A percentile compares a stretch with the other conserved stretches of the same genome.
Evolutionary conservation across 768 basidiomycete genomes (phyloP).

Genomic region (Exidia glandulosa): DNA sequence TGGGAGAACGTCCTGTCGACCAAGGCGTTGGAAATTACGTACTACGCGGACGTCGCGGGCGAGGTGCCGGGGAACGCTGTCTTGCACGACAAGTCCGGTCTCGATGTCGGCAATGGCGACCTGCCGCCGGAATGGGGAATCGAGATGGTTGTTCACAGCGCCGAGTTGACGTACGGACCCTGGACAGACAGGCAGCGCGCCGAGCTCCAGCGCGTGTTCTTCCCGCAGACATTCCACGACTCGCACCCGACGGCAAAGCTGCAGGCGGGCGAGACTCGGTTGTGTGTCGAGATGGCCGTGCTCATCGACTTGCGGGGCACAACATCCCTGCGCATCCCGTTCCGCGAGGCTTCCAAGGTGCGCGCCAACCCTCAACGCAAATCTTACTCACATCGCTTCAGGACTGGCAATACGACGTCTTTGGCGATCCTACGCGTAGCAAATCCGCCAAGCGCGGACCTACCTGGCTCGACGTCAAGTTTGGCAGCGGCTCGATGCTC

Average conservation of each 20-base stretch:
- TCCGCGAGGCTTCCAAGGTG: constrained; percentile 69
- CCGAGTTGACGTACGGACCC: constrained; percentile 75
- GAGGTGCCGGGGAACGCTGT: constrained; percentile 32
- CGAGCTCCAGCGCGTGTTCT: constrained; percentile 71
- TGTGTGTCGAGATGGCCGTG: constrained; percentile 63
- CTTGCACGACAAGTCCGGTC: constrained; percentile 6
- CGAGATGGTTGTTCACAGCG: constrained; percentile 70
- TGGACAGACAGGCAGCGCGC: constrained; percentile 91
- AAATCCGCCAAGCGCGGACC: constrained; percentile 33
- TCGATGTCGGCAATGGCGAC: constrained; percentile 81
- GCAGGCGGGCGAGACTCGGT: constrained; percentile 49
- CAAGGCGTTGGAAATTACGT: constrained; percentile 64
- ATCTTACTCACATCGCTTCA: constrained; percentile 51
- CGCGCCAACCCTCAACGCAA: too few species aligned
- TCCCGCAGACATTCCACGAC: constrained; percentile 69
- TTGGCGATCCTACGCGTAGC: background rate
- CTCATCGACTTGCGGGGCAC: constrained; percentile 67
- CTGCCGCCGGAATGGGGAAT: constrained; percentile 88
- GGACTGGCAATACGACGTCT: constrained; percentile 87
- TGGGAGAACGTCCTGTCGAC: constrained; percentile 76
- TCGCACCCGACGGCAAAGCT: constrained; percentile 42
- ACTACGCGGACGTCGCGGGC: constrained; percentile 80
- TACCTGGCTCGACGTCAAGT: constrained; percentile 60
- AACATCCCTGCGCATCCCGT: constrained; percentile 78
- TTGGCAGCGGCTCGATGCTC: constrained; percentile 76